A percentile compares a stretch with the other conserved stretches of the same genome.
Evolutionary conservation across 2,329 filamentous ascomycete genomes (phyloP).

Genomic region (Penicillium sp.): DNA sequence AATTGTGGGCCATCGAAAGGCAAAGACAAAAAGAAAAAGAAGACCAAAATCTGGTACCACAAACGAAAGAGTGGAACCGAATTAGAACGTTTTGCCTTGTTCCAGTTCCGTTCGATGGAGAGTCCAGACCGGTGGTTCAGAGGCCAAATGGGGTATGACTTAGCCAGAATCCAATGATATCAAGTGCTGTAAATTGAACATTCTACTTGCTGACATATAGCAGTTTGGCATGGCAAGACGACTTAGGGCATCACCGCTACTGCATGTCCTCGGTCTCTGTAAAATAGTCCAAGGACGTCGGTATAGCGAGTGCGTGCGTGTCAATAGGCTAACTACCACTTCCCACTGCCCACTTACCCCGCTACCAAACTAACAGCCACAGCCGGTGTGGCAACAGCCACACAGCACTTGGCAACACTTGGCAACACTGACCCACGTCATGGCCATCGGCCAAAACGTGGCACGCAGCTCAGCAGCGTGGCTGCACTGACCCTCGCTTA

Average conservation of each 20-base stretch:
- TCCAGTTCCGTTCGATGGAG: not conserved
- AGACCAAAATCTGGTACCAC: constrained; percentile 3
- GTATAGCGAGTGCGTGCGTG: not conserved
- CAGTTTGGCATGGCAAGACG: not conserved
- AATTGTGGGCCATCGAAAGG: constrained; percentile 18
- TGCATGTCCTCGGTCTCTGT: not conserved
- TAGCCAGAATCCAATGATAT: not conserved
- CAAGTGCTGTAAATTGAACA: not conserved
- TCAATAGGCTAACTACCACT: not conserved
- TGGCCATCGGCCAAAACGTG: constrained; percentile 12
- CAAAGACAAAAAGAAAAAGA: constrained; percentile 11
- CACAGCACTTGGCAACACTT: no score
- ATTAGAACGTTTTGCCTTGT: constrained; percentile 8
- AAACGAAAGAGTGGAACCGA: constrained; percentile 16
- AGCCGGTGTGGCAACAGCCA: constrained; percentile 13
- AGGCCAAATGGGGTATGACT: not conserved
- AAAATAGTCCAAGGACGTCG: not conserved
- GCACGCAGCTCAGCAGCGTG: constrained; percentile 6
- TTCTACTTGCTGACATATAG: not conserved
- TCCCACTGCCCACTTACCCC: not conserved
- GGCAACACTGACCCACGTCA: constrained; percentile 15
- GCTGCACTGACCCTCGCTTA: not conserved
- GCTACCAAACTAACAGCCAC: not conserved
- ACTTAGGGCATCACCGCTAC: constrained; percentile 5
- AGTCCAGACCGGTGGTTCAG: not conserved